Evolutionary conservation across 306 rosid genomes (phyloP).

Genomic region (Prunus kanzakura): DNA sequence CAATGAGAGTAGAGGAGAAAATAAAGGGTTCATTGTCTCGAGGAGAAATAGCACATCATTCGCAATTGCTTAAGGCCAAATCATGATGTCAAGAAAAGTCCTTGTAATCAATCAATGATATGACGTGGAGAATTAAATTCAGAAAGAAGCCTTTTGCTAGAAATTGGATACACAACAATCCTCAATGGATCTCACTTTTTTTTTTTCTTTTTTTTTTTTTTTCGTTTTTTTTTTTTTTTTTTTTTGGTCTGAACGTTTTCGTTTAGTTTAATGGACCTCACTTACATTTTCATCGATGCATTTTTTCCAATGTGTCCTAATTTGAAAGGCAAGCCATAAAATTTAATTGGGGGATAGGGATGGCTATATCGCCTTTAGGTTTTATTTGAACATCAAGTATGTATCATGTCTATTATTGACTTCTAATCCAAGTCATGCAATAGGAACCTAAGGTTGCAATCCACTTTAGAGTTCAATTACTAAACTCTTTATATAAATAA

Average conservation of each 20-base stretch:
- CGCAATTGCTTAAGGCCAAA: slow-evolving; percentile 7
- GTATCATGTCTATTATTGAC: background rate
- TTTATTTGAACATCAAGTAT: no score
- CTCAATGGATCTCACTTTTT: background rate
- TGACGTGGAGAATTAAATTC: slow-evolving; percentile 31
- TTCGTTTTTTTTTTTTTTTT: background rate
- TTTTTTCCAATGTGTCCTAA: background rate
- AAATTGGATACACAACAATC: background rate
- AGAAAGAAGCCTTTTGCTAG: background rate
- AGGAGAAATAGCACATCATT: background rate
- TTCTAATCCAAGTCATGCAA: background rate
- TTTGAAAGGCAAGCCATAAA: background rate
- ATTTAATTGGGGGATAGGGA: background rate
- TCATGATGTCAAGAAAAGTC: background rate
- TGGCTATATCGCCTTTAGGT: background rate
- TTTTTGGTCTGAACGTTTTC: background rate
- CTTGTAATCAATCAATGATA: slow-evolving; percentile 12
- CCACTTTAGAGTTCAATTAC: no score
- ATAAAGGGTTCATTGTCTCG: background rate
- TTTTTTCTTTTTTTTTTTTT: no score
- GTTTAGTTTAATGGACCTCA: background rate
- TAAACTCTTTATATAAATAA: no score
- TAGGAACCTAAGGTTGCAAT: no score
- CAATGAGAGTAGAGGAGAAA: background rate
- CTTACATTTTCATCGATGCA: background rate